Evolutionary conservation across 2,329 filamentous ascomycete species (phyloP).

Genomic region (Colletotrichum sp.): DNA sequence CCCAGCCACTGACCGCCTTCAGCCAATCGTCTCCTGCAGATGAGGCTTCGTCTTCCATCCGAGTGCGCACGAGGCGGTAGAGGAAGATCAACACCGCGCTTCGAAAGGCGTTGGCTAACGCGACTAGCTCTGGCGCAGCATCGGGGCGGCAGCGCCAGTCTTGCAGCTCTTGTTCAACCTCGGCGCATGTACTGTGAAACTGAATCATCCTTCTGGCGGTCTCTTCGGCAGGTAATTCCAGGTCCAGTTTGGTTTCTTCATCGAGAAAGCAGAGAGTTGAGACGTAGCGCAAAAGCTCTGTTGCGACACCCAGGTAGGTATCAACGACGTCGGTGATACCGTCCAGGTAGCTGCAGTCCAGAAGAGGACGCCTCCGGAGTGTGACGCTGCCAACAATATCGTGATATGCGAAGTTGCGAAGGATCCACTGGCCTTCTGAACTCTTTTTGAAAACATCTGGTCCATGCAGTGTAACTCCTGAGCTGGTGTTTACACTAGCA

Average conservation of each 20-base stretch:
- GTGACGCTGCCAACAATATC: slow-evolving; percentile 19
- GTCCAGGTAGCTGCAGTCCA: slow-evolving; percentile 15
- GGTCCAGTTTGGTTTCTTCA: not conserved
- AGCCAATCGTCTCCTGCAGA: not conserved
- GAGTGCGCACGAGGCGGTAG: not conserved
- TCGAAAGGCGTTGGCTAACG: slow-evolving; percentile 6
- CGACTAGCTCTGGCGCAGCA: not conserved
- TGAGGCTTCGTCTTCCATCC: not conserved
- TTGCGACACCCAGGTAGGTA: slow-evolving; percentile 21
- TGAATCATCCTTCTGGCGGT: not conserved
- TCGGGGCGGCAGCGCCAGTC: slow-evolving; percentile 3
- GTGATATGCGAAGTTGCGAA: slow-evolving; percentile 24
- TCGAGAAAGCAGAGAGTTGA: not conserved
- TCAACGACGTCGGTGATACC: slow-evolving; percentile 22
- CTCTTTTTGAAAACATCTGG: slow-evolving; percentile 17
- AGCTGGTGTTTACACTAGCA: not conserved
- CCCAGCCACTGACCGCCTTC: not conserved
- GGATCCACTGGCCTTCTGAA: slow-evolving; percentile 22
- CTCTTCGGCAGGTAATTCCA: not conserved
- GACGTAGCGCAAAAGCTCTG: slow-evolving; percentile 9
- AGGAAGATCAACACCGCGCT: slow-evolving; percentile 4
- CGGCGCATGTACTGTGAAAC: not conserved
- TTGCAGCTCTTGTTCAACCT: slow-evolving; percentile 9
- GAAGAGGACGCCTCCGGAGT: slow-evolving; percentile 5
- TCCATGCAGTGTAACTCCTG: not conserved